Evolutionary conservation across 164 flowering plant genomes (phyloP).

Genomic region (Chimonanthus salicifolius): DNA sequence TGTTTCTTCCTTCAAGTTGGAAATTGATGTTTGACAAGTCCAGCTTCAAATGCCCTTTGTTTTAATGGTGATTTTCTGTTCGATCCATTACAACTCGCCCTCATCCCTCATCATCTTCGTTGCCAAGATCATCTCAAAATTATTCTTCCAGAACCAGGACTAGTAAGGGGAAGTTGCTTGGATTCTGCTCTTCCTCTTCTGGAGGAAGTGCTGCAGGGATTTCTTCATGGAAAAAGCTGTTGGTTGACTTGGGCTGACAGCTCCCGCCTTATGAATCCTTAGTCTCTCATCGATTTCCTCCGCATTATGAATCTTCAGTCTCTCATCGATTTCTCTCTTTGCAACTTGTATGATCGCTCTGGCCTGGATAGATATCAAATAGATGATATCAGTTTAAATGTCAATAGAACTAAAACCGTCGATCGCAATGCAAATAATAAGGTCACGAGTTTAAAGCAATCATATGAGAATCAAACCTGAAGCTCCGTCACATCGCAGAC

Average conservation of each 20-base stretch:
- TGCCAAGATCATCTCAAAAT: background rate
- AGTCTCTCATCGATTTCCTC: conserved; percentile 17
- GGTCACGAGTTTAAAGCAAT: background rate
- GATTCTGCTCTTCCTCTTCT: conserved; percentile 42
- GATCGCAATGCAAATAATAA: background rate
- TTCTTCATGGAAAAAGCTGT: conserved; percentile 44
- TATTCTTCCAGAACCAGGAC: background rate
- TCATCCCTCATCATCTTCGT: no score
- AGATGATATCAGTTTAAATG: no score
- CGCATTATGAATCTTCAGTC: background rate
- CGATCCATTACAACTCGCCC: no score
- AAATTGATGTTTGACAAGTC: no score
- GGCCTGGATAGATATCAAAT: conserved; percentile 28
- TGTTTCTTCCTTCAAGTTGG: no score
- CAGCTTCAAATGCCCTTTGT: no score
- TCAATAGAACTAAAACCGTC: background rate
- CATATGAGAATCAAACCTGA: conserved; percentile 25
- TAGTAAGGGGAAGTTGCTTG: conserved; percentile 25
- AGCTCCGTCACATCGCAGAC: conserved; percentile 47
- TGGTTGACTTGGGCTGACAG: conserved; percentile 7
- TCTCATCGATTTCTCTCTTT: conserved; percentile 23
- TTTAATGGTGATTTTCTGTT: no score
- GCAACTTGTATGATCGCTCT: conserved; percentile 40
- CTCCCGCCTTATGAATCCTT: background rate
- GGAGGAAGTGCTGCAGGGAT: conserved; percentile 52